Evolutionary conservation across 352 stramenopile species (phyloP), one percentile per base, ranked within the genome.

Genomic region (Thalassiosira mediterranea): DNA sequence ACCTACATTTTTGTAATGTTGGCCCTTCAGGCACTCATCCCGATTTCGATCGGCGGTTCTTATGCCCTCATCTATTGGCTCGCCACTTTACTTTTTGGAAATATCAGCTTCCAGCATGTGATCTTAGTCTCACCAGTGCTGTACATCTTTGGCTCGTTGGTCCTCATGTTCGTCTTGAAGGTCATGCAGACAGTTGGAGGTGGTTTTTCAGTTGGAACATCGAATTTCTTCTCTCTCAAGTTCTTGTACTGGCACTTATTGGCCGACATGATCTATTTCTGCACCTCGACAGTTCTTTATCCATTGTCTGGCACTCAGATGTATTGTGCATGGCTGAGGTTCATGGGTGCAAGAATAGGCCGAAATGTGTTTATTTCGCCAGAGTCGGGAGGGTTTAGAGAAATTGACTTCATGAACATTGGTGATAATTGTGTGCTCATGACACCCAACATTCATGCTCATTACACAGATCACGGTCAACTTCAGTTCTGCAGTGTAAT

Each of bases 321-420:
- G 1, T 66, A 57, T 26, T 57, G 57, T 44, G 37, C 37, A 2
- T 66, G 57, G 57, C 28, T 66, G 21, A n/a, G 57, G 25, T 57
- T 66, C 19, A 66, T 66, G 57, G 57, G 57, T 46, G 32, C 57
- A 31, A 57, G 13, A 52, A 42, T 66, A 31, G 57, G 57, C 17
- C 26, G 46, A 19, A 29, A 13, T 21, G 57, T 56, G 4, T 66
- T 66, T n/a, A 56, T 66, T 42, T 57, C 34, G 7, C 57, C 57
- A 2, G 57, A 66, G 46, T 56, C 52, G 28, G 57, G 57, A 3
- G 57, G 57, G n/a, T 66, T 60, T 42, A 52, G 61, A 23, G 61
- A 70, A 19, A 62, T 70, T 19, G 61, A 70, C 19, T 70, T 70
- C 17, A 48, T 70, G 34, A 53, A 70, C 19, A 62, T 70, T 44